Base-by-base conservation (phyloP, 2,329 filamentous ascomycete genomes). In the Paecilomyces sp. region DNA sequence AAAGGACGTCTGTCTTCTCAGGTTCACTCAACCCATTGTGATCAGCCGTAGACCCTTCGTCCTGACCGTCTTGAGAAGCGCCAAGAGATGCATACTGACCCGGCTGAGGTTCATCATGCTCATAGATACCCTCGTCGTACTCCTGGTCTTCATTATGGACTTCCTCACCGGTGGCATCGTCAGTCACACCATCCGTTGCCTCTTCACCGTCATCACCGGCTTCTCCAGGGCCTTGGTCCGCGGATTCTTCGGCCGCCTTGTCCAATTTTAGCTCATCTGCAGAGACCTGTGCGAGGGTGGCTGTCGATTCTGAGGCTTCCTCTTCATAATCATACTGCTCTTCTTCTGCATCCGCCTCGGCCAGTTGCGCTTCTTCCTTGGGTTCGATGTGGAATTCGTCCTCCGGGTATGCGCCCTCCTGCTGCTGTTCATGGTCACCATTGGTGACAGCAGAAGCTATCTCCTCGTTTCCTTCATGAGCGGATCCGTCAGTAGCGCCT, bases 291-390 rank as follows among this genome's bases (percentile, higher is more conserved):
- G 64, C 62, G 25, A 72, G 60, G 8, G 70, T 73, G 30, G 62
- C 64, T 22, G 67, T 70, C 12, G 69, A 70, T 55, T 72, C 70
- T n/a, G 67, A 70, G 3, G 57, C 63, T 28, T 66, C 67, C 52
- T 63, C 69, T 54, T 73, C 72, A n/a, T 63, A 64, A 50, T 69
- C 63, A 62, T 70, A 66, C 7, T 62, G 66, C 22, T 59, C 61
- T 57, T 70, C 66, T 18, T 58, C 54, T 6, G 59, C 54, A 57
- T 12, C 61, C 57, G 30, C 60, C 2, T 24, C n/a, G 2, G 18
- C 28, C 28, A n/a, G 7, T 6, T 47, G n/a, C 18, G 9, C 58
- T 54, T 33, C 47, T 25, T 60, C 57, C 11, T 55, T 34, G 28
- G 64, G 34, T 18, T 63, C 58, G 34, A 57, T 47, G 34, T 52